Percentiles rank a stretch among this genome's conserved stretches.
These are phyloP conservation scores for Cylindrotheca closterium DNA, from an alignment of 108 stramenopile genomes.

Conservation along the genomic window DNA sequence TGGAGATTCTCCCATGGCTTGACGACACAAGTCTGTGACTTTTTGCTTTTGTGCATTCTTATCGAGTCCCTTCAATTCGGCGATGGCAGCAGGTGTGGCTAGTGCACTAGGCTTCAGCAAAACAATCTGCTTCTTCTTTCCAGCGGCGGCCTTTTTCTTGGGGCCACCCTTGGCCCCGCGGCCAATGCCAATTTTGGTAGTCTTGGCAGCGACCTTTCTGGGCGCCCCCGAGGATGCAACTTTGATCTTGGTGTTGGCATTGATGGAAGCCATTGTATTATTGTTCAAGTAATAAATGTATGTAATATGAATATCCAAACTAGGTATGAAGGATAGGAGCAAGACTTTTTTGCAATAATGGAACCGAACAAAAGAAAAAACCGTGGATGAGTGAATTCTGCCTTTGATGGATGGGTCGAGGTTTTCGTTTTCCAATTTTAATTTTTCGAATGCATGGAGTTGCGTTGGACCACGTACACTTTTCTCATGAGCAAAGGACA, in stretches of 20 bases:
- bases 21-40: constrained; percentile 48
- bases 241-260: constrained; percentile 41
- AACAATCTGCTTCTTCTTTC: constrained; percentile 47
- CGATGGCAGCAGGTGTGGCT: constrained; percentile 39
- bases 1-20: constrained; percentile 63
- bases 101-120: constrained; percentile 51
- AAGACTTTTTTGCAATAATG: background rate
- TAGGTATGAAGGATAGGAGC: too few species aligned
- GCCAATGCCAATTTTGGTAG: constrained; percentile 14
- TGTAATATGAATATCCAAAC: background rate
- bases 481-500: too few species aligned
- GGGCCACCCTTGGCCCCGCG: constrained; percentile 16
- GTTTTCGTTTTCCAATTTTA: background rate
- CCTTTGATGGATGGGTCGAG: background rate
- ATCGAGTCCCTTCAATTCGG: constrained; percentile 29
- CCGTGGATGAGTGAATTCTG: background rate
- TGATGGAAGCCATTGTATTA: constrained; percentile 41
- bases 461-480: background rate
- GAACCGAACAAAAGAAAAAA: background rate
- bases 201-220: constrained; percentile 40
- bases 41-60: constrained; percentile 39
- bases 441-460: background rate
- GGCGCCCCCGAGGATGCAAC: constrained; percentile 42
- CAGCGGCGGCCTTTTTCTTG: constrained; percentile 8
- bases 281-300: background rate